Evolutionary conservation across 2,329 filamentous ascomycete genomes (phyloP).

Genomic region (Ascochyta viciae-villosae): DNA sequence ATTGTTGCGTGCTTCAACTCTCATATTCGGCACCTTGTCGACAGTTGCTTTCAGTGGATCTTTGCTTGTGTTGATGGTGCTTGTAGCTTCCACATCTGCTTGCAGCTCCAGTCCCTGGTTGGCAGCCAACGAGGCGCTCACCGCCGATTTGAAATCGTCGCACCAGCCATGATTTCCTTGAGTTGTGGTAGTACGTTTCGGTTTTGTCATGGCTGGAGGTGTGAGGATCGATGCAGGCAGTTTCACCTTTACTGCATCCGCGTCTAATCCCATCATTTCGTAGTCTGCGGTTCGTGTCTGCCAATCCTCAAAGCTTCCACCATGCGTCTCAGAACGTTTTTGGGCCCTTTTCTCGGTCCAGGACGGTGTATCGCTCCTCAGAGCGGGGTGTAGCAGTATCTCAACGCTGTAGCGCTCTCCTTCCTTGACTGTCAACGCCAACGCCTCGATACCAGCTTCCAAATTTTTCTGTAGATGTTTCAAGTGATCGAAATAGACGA

Average conservation of each 20-base stretch:
- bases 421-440: background rate
- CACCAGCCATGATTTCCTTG: too few species aligned
- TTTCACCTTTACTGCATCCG: background rate
- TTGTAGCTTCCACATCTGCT: background rate
- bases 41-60: background rate
- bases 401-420: background rate
- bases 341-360: background rate
- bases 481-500: background rate
- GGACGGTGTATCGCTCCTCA: too few species aligned
- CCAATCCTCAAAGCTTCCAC: background rate
- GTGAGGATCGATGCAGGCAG: background rate
- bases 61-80: too few species aligned
- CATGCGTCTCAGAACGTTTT: background rate
- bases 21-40: background rate
- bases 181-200: background rate
- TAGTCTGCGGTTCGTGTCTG: background rate
- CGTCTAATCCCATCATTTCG: background rate
- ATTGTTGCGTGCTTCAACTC: background rate
- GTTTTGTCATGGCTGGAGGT: background rate
- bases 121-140: too few species aligned
- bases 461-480: background rate
- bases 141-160: too few species aligned
- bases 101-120: background rate
- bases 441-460: background rate
- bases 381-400: background rate